phyloP scores from a whole-genome alignment of 495 filamentous ascomycete genomes.

The Choiromyces venosus region DNA sequence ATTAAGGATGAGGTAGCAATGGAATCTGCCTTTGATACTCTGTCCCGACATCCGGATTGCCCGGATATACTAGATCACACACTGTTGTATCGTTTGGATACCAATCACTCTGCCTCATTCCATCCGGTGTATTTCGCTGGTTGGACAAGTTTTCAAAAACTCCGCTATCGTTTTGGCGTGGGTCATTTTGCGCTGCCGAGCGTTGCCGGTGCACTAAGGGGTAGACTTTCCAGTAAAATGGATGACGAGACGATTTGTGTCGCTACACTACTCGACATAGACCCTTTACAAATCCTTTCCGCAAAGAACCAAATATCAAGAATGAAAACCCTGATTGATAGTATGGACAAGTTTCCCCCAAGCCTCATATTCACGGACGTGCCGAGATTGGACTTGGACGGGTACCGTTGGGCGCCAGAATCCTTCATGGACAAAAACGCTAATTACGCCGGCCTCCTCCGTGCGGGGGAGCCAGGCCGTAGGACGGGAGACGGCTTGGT shows the following conservation, averaged over 20 bases:
- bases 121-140: conserved; percentile 7
- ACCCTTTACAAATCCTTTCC: conserved; percentile 1
- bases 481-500: neutral
- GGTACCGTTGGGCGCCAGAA: neutral
- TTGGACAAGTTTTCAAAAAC: neutral
- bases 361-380: neutral
- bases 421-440: neutral
- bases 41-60: conserved; percentile 8
- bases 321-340: neutral
- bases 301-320: neutral
- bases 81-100: neutral
- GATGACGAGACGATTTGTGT: conserved; percentile 23
- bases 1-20: neutral
- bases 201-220: conserved; percentile 8
- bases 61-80: conserved; percentile 6
- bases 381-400: neutral
- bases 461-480: neutral
- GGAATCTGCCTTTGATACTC: neutral
- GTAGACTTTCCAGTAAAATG: conserved; percentile 17
- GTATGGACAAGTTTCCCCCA: neutral
- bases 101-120: neutral
- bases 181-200: neutral
- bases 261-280: conserved; percentile 10
- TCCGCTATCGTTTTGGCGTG: conserved; percentile 3
- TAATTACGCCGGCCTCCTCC: neutral